Conservation (phyloP, 768 basidiomycete genomes). For the Leccinum variicolor region DNA sequence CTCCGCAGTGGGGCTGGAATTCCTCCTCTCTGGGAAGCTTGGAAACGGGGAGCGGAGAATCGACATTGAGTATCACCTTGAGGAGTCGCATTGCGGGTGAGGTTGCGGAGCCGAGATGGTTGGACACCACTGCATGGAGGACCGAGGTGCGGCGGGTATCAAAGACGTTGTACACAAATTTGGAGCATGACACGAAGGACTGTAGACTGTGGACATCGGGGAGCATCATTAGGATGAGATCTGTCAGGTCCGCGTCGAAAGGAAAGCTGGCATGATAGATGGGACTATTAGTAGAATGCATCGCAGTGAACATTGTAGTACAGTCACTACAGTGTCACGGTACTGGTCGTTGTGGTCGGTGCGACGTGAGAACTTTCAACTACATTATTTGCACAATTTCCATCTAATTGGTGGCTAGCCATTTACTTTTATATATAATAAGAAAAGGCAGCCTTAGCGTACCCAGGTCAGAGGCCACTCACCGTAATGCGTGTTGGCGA, state of each 20-base stretch:
- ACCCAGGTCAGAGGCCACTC: too few species aligned
- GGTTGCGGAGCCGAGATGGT: constrained; percentile 9
- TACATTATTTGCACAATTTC: too few species aligned
- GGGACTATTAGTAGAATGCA: not conserved
- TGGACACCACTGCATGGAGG: constrained; percentile 11
- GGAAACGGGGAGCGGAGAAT: constrained; percentile 4
- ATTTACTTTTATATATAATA: too few species aligned
- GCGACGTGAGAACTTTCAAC: not conserved
- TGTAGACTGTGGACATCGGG: constrained; percentile 9
- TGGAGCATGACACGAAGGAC: constrained; percentile 14
- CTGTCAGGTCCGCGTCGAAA: constrained; percentile 13
- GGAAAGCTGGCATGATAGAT: not conserved
- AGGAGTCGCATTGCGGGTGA: constrained; percentile 14
- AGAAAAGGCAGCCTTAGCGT: too few species aligned
- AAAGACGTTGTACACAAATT: constrained; percentile 17
- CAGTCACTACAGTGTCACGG: too few species aligned
- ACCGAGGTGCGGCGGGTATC: constrained; percentile 8
- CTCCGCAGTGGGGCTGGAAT: not conserved
- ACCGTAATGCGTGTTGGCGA: too few species aligned
- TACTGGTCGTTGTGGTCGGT: not conserved
- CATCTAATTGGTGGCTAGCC: too few species aligned
- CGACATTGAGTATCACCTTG: constrained; percentile 10
- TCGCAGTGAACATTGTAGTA: not conserved
- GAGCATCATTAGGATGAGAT: constrained; percentile 8
- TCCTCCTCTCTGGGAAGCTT: constrained; percentile 15